phyloP scores from a whole-genome alignment of 2,329 filamentous ascomycete genomes.

The Ceratocystis diversiconidia region DNA sequence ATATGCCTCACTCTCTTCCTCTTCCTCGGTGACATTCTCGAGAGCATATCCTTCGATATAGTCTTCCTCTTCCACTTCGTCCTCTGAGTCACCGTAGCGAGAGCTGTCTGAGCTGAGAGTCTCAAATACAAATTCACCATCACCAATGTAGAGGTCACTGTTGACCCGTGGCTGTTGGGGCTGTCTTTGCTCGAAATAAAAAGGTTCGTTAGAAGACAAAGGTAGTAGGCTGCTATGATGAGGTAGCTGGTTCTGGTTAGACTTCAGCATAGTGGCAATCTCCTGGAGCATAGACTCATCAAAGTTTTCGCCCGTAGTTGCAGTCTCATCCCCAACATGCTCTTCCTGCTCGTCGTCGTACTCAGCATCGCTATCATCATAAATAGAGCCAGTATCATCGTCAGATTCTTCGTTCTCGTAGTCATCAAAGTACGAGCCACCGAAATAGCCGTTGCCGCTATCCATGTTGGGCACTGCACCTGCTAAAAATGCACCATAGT shows the following conservation, averaged over 20 bases:
- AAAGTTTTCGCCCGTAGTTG: slow-evolving; percentile 37
- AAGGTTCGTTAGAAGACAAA: slow-evolving; percentile 21
- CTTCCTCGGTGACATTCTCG: slow-evolving; percentile 18
- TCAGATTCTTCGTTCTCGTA: slow-evolving; percentile 39
- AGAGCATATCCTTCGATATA: background rate
- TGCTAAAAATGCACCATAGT: slow-evolving; percentile 25
- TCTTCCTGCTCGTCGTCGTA: slow-evolving; percentile 26
- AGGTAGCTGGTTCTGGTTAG: slow-evolving; percentile 36
- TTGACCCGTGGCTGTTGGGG: background rate
- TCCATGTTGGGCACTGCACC: slow-evolving; percentile 26
- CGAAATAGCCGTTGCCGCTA: slow-evolving; percentile 24
- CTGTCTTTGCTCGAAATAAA: background rate
- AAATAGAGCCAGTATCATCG: slow-evolving; percentile 27
- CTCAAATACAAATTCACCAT: background rate
- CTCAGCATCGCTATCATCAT: slow-evolving; percentile 17
- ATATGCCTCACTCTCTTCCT: background rate
- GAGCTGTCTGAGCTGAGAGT: slow-evolving; percentile 21
- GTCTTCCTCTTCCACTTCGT: slow-evolving; percentile 17
- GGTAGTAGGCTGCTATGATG: slow-evolving; percentile 34
- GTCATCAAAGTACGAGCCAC: slow-evolving; percentile 45
- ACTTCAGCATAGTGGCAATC: slow-evolving; percentile 45
- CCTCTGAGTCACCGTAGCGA: slow-evolving; percentile 21
- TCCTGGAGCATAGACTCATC: slow-evolving; percentile 50
- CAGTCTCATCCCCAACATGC: slow-evolving; percentile 25
- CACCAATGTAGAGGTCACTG: background rate